Evolutionary conservation across 73 alveolate species (phyloP), one percentile per base, ranked within the genome.

Genomic region (Paramecium tetraurelia): DNA sequence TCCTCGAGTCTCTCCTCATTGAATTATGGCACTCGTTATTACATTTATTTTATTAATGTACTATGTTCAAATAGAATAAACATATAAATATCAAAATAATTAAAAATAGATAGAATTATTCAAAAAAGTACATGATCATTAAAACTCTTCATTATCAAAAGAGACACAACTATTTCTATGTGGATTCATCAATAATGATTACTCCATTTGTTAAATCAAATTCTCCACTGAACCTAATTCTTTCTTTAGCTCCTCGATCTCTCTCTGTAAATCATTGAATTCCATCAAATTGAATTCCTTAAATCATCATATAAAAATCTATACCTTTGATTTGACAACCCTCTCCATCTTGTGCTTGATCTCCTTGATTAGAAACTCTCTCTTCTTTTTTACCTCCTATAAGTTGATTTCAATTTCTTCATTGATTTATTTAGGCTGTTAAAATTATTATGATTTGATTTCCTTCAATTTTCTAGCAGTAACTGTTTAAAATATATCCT

Each of bases 151-250:
- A 63, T 63, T 33, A 63, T 63, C 84, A 33, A 63, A 63, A 27
- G 84, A 63, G 12, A 63, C 84, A 27, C 84, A 63, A 33, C 84
- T 63, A 63, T 63, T 63, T 21, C 84, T 50, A 63, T 63, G 84
- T 12, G 84, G 84, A 63, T 63, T 63, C 24, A 22, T 27, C 3
- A 31, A 9, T 12, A 27, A 1, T 31, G 84, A 63, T 27, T 63
- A 31, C 31, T 63, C 84, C 41, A 33, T 63, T 27, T 63, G 6
- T 27, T 63, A 12, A 33, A 63, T 63, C 29, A 63, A 11, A 63
- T 63, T 63, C 21, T 63, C 84, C 2, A 63, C 27, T 11, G 48
- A 22, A 31, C 46, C 31, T 6, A 63, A 7, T 27, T 63, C 84
- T 24, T 63, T 33, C 14, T 63, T 63, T 3, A 63, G 24, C 11